These are phyloP conservation scores for Aspergillus homomorphus DNA, from an alignment of 495 filamentous ascomycete genomes.

Conservation along the genomic window DNA sequence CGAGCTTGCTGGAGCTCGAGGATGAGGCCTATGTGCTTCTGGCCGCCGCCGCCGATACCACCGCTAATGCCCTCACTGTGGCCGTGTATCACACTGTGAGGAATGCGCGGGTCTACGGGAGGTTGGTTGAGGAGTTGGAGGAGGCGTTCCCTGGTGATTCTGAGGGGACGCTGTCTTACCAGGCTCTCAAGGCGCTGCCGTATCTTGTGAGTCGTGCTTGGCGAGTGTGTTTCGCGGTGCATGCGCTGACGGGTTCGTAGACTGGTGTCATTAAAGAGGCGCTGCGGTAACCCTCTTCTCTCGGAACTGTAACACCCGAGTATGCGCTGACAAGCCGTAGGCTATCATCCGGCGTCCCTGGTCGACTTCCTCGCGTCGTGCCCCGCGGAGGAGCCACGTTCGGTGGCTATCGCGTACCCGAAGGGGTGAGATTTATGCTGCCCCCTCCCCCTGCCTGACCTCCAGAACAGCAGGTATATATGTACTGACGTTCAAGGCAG, in stretches of 20 bases:
- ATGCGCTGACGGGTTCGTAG: constrained; percentile 10
- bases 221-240: not conserved
- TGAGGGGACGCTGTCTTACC: constrained; percentile 18
- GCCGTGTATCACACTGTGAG: constrained; percentile 34
- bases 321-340: constrained; percentile 12
- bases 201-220: constrained; percentile 26
- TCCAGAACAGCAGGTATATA: too few relatives aligned
- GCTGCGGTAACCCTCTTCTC: constrained; percentile 17
- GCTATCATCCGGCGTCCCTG: constrained; percentile 27
- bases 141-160: constrained; percentile 33
- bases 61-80: constrained; percentile 37
- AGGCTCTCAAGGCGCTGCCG: constrained; percentile 29
- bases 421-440: constrained; percentile 21
- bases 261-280: constrained; percentile 31
- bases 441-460: too few relatives aligned
- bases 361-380: constrained; percentile 30
- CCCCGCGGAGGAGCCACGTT: constrained; percentile 25
- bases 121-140: constrained; percentile 30
- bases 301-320: not conserved
- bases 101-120: constrained; percentile 27
- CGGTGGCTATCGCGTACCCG: constrained; percentile 24
- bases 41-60: constrained; percentile 38
- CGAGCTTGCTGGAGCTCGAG: constrained; percentile 20
- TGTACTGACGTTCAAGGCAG: constrained; percentile 4
- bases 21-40: constrained; percentile 34